Conservation (phyloP, 495 filamentous ascomycete genomes). For the Oidiodendron maius region DNA sequence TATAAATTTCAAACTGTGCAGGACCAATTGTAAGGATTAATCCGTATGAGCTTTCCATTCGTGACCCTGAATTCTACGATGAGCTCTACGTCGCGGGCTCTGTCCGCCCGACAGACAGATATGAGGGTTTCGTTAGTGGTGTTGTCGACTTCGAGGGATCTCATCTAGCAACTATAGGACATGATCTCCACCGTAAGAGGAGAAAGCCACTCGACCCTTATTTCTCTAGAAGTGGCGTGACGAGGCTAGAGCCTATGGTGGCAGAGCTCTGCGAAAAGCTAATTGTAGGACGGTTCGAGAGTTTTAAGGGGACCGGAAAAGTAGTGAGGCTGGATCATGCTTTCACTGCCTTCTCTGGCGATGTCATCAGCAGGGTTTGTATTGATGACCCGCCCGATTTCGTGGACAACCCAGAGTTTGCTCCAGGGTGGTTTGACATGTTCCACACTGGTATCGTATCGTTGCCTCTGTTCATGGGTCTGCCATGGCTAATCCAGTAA, state of each 20-base stretch:
- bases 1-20: constrained; percentile 8
- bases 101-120: no score
- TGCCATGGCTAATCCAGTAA: neutral
- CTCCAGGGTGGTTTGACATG: constrained; percentile 1
- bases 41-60: constrained; percentile 43
- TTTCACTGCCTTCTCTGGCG: constrained; percentile 9
- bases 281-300: neutral
- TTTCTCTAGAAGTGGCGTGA: no score
- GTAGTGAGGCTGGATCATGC: neutral
- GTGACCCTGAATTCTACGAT: constrained; percentile 35
- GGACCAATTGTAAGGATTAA: constrained; percentile 46
- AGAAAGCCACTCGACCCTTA: no score
- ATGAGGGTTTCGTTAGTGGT: no score
- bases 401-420: constrained; percentile 9
- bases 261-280: neutral
- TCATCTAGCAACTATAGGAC: no score
- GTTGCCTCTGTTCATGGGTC: neutral
- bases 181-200: no score
- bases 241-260: constrained; percentile 6
- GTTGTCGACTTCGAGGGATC: no score
- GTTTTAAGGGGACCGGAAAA: neutral
- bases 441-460: neutral
- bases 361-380: neutral
- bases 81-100: no score
- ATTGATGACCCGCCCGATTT: neutral